Conservation (phyloP, 2,329 filamentous ascomycete species). For the Curvularia eragrostidis region DNA sequence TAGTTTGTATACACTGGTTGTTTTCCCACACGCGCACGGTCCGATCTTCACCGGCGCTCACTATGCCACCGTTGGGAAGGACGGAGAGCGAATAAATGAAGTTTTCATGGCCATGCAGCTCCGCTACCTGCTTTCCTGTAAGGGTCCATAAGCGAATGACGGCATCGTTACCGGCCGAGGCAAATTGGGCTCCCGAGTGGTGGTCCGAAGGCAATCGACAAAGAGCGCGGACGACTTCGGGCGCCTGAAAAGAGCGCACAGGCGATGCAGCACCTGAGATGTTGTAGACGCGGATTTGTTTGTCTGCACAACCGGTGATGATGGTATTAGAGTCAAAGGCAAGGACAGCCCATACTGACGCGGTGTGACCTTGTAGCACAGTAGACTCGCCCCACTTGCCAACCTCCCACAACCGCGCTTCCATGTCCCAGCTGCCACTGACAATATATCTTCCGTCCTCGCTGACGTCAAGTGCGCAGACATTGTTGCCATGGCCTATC, state of each 20-base stretch:
- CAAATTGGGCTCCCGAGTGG: slow-evolving; percentile 86
- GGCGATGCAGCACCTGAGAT: slow-evolving; percentile 68
- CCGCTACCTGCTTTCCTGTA: slow-evolving; percentile 75
- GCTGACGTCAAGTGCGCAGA: slow-evolving; percentile 84
- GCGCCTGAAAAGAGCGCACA: slow-evolving; percentile 69
- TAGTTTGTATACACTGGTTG: slow-evolving; percentile 85
- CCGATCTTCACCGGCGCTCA: slow-evolving; percentile 93
- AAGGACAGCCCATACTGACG: slow-evolving; percentile 89
- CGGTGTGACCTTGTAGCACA: slow-evolving; percentile 76
- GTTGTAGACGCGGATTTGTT: slow-evolving; percentile 84
- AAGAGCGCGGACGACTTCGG: slow-evolving; percentile 85
- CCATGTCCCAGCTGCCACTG: slow-evolving; percentile 92
- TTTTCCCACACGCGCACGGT: slow-evolving; percentile 89
- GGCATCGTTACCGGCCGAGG: slow-evolving; percentile 92
- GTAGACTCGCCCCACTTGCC: slow-evolving; percentile 81
- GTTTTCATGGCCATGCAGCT: slow-evolving; percentile 87
- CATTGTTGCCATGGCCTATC: slow-evolving; percentile 84
- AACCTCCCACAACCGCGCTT: slow-evolving; percentile 86
- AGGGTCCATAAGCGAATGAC: slow-evolving; percentile 87
- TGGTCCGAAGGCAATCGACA: slow-evolving; percentile 79
- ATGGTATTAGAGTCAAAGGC: slow-evolving; percentile 80
- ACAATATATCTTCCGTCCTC: slow-evolving; percentile 76
- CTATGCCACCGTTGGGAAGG: slow-evolving; percentile 82
- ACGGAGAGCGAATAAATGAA: slow-evolving; percentile 89
- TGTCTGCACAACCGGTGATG: slow-evolving; percentile 83